Evolutionary conservation across 306 rosid genomes (phyloP).

Genomic region (Cicer chorassanicum): DNA sequence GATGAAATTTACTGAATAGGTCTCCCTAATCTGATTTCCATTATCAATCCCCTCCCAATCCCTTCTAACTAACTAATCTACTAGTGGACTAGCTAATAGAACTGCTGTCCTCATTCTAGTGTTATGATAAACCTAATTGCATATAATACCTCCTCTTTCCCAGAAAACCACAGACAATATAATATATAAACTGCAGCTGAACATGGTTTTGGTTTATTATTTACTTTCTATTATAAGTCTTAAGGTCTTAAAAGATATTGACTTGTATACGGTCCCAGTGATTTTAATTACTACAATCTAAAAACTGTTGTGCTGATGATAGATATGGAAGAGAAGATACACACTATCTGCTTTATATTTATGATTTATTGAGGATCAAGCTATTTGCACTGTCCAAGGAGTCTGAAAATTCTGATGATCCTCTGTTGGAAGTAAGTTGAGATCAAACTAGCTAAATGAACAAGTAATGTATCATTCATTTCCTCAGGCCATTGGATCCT

Average conservation of each 20-base stretch:
- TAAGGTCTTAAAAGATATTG: slow-evolving; percentile 37
- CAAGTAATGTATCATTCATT: slow-evolving; percentile 35
- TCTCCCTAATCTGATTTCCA: background rate
- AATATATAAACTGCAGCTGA: background rate
- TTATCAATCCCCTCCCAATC: background rate
- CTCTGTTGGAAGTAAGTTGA: slow-evolving; percentile 74
- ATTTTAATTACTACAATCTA: slow-evolving; percentile 45
- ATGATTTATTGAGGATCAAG: slow-evolving; percentile 77
- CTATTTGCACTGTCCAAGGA: slow-evolving; percentile 69
- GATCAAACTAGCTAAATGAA: slow-evolving; percentile 34
- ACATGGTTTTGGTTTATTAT: slow-evolving; percentile 3
- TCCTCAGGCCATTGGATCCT: slow-evolving; percentile 2
- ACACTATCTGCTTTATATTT: slow-evolving; percentile 82
- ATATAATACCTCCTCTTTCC: background rate
- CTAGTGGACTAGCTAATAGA: background rate
- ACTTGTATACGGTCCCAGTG: slow-evolving; percentile 12
- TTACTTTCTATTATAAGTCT: slow-evolving; percentile 26
- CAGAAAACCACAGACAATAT: background rate
- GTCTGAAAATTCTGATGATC: slow-evolving; percentile 63
- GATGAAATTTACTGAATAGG: background rate
- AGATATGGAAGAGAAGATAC: slow-evolving; percentile 99
- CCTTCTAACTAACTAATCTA: background rate
- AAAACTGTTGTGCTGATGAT: slow-evolving; percentile 51
- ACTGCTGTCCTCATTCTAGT: background rate
- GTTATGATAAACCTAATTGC: slow-evolving; percentile 7